Base-by-base conservation (phyloP, 2,329 filamentous ascomycete species). In the Botryotinia calthae region DNA sequence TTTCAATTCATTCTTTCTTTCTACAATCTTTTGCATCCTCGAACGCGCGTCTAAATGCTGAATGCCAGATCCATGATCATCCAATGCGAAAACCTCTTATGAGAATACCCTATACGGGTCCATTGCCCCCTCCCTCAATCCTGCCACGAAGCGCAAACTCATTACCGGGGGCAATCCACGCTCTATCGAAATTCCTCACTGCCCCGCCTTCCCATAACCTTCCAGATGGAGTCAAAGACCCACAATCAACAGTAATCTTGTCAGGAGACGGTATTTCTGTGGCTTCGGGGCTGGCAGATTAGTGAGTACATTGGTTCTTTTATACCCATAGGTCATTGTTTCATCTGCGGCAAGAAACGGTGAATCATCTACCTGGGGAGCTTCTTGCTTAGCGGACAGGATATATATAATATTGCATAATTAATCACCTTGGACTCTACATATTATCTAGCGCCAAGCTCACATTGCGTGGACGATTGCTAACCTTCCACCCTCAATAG, bases 221-320 rank as follows among this genome's bases (percentile, higher is more conserved):
- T 28, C 79, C 84, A 46, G 66, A 76, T 76, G 78, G 79, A 71
- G 79, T 82, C 73, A 81, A 82, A 44, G 82, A 84, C 69, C 80
- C 83, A 62, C 77, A 84, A 44, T 79, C 76, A 42, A 90, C 90
- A 0, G 85, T 92, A 42, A 82, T 93, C 25, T 84, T 93, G 58
- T 91, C 95, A 0, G 96, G 96, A 18, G 96, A 96, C 4, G 96
- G 96, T 4, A 92, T 99, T 68, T 97, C 94, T 1, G 95, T 98
- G 14, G 93, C 95, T 6, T 97, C 94, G 18, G 96, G 96, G 0
- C 87, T 99, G 46, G 92, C 95, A 44, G 96, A 99, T 83, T 99
- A 99, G 82, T 87, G 96, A 72, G 70, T 72, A 67, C 12, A 72
- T 44, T 46, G 34, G 20, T 40, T 72, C 40, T 44, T 67, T n/a